phyloP scores from a whole-genome alignment of 2,329 filamentous ascomycete genomes.

The Geoglossum cookeanum region DNA sequence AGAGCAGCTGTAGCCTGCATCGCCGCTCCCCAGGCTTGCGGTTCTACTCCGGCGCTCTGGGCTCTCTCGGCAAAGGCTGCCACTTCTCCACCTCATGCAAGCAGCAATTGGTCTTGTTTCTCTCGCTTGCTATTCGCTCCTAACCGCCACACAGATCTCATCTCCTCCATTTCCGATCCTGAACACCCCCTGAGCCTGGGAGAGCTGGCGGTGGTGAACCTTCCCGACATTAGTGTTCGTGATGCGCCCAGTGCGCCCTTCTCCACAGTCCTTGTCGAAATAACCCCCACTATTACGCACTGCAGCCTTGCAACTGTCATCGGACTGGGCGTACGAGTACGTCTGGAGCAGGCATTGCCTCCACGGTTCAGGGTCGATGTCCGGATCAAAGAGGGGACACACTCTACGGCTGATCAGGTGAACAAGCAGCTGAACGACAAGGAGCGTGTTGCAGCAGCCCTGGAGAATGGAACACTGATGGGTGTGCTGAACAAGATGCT shows the following conservation, averaged over 20 bases:
- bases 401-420: conserved; percentile 83
- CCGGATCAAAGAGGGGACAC: conserved; percentile 87
- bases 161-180: conserved; percentile 85
- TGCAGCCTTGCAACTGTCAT: conserved; percentile 95
- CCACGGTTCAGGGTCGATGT: conserved; percentile 86
- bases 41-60: neutral
- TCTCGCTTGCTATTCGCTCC: conserved; percentile 3
- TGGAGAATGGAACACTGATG: conserved; percentile 84
- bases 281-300: conserved; percentile 93
- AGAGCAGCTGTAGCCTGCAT: neutral
- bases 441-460: conserved; percentile 80
- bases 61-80: neutral
- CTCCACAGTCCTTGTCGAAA: conserved; percentile 62
- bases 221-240: conserved; percentile 76
- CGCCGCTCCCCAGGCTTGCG: neutral
- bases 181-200: conserved; percentile 91
- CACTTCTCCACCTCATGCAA: neutral
- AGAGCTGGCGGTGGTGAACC: conserved; percentile 82
- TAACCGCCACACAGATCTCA: conserved; percentile 46
- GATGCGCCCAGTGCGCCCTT: conserved; percentile 40
- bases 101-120: neutral
- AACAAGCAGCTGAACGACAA: conserved; percentile 96
- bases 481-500: conserved; percentile 87
- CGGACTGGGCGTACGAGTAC: conserved; percentile 76
- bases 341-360: conserved; percentile 76